Evolutionary conservation across 139 green algal species (phyloP).

Genomic region (Chlorella sp.): DNA sequence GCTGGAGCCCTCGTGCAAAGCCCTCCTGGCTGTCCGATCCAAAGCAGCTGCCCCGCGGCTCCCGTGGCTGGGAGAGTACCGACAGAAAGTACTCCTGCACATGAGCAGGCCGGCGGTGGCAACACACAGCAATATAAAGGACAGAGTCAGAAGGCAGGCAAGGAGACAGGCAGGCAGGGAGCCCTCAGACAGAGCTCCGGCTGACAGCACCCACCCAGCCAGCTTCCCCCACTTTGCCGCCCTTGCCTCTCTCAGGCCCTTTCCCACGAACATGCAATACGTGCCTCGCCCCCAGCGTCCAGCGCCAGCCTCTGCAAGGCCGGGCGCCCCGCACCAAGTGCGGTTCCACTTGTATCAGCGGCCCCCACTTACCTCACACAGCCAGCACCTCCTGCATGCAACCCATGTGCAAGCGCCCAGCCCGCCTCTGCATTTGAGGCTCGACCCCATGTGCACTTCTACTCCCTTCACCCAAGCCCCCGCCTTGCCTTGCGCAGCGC

Average conservation of each 20-base stretch:
- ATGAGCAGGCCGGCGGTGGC: not conserved
- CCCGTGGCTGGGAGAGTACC: constrained; percentile 13
- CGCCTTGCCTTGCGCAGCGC: constrained; percentile 54
- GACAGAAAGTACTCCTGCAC: constrained; percentile 25
- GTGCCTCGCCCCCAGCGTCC: too few relatives aligned
- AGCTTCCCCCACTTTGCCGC: not conserved
- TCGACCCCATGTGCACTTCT: too few relatives aligned
- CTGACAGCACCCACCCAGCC: not conserved
- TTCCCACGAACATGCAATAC: too few relatives aligned
- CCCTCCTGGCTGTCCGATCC: not conserved
- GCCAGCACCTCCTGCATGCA: too few relatives aligned
- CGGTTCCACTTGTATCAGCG: too few relatives aligned
- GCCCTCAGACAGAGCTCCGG: not conserved
- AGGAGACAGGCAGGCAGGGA: too few relatives aligned
- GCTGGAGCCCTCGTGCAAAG: not conserved
- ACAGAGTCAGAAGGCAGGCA: too few relatives aligned
- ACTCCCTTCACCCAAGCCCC: not conserved
- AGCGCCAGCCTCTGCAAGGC: too few relatives aligned
- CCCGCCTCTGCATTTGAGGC: too few relatives aligned
- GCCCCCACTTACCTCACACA: too few relatives aligned
- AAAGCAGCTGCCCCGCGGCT: not conserved
- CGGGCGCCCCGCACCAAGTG: too few relatives aligned
- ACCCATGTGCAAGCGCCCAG: too few relatives aligned
- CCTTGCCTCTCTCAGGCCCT: not conserved
- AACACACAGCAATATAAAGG: not conserved